phyloP scores from a whole-genome alignment of 352 stramenopile genomes.

The Pythium folliculosum region DNA sequence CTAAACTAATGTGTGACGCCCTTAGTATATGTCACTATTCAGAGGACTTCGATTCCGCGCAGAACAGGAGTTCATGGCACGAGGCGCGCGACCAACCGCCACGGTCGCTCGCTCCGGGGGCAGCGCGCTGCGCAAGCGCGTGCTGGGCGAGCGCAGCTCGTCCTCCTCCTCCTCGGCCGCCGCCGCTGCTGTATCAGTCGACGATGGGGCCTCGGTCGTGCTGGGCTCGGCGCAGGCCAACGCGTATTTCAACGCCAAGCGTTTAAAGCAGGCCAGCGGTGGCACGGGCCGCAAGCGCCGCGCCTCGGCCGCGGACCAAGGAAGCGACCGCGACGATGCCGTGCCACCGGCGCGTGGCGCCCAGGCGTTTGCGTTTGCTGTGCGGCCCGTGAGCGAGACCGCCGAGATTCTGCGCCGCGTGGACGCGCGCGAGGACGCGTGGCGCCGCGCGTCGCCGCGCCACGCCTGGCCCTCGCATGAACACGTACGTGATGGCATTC shows the following conservation, averaged over 20 bases:
- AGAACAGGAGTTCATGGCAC: too few relatives aligned
- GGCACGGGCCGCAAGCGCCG: neutral
- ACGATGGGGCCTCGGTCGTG: neutral
- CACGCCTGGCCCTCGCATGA: conserved; percentile 17
- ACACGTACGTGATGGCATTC: conserved; percentile 1
- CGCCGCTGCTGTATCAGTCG: neutral
- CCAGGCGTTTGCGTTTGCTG: neutral
- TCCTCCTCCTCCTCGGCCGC: too few relatives aligned
- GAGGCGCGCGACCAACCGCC: neutral
- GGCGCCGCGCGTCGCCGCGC: neutral
- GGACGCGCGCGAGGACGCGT: conserved; percentile 16
- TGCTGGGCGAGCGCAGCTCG: neutral
- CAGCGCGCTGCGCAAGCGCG: conserved; percentile 5
- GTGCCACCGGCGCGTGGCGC: neutral
- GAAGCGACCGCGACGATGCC: neutral
- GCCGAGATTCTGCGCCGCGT: conserved; percentile 13
- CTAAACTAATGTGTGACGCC: too few relatives aligned
- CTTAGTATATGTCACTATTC: too few relatives aligned
- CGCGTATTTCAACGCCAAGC: conserved; percentile 22
- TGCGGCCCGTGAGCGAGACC: conserved; percentile 15
- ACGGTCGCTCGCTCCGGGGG: neutral
- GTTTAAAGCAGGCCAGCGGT: conserved; percentile 4
- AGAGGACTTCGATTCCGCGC: too few relatives aligned
- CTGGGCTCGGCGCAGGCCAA: conserved; percentile 13
- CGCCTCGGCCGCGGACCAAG: neutral